Evolutionary conservation across 768 basidiomycete species (phyloP), one percentile per base, ranked within the genome.

Genomic region (Candolleomyces efflorescens): DNA sequence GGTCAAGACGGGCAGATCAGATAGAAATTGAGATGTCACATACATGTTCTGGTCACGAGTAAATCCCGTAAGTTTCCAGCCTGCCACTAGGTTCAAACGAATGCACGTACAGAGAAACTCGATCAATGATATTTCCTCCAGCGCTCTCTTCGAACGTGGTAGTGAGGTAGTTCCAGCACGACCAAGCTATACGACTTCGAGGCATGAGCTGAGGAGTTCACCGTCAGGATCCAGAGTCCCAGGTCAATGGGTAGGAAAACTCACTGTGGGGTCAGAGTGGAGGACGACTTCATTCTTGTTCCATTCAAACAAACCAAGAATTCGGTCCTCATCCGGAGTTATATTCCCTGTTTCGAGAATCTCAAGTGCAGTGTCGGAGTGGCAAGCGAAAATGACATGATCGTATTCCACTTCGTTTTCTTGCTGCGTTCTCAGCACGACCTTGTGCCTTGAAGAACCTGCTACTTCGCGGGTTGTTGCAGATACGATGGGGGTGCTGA

Each of bases 371-470:
- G 82, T 79, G 63, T 90, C 85, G 0, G 88, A 87, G 68, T 91
- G 89, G 59, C 82, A 87, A 2, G 89, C 86, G 27, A 92, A 66
- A 44, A 90, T 85, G 49, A 92, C 85, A 67, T 85, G 84, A 67
- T 91, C 88, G 65, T 83, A 91, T 1, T 64, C 62, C 24, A 76
- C 69, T 20, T 68, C 70, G 26, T 73, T 67, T 0, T 83, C 86
- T 6, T 67, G 66, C 3, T 69, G 70, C 0, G 85, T 85, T 4
- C 70, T 77, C 6, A 90, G 64, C 7, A 70, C 61, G 7, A 87
- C 74, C 22, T 65, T 61, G 23, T 59, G 62, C n/a, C 61, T 64
- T 20, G 43, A 20, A 1, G 56, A 54, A 6, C 62, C 63, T 15
- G 55, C 53, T n/a, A 59, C 39, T 18, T 60, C 43, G 3, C 67